These are phyloP conservation scores for Coniella lustricola DNA, from an alignment of 2,329 filamentous ascomycete species.

Conservation along the genomic window DNA sequence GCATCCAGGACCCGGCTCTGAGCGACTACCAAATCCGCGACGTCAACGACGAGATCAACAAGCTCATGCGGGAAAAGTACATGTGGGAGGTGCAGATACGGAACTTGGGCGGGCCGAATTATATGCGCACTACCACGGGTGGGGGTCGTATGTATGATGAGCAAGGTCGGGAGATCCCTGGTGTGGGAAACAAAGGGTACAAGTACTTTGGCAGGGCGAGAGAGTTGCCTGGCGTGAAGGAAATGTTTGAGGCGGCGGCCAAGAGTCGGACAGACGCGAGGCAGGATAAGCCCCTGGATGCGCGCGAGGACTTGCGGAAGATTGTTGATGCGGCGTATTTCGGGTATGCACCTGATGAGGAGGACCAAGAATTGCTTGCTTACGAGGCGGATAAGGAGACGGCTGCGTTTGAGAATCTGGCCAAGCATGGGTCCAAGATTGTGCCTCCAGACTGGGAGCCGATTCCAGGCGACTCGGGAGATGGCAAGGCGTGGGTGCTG, in stretches of 20 bases:
- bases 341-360: conserved; percentile 87
- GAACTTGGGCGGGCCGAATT: conserved; percentile 93
- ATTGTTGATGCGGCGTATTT: conserved; percentile 93
- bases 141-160: conserved; percentile 63
- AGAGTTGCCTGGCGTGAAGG: conserved; percentile 91
- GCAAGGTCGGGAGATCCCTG: conserved; percentile 62
- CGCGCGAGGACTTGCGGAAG: conserved; percentile 61
- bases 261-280: conserved; percentile 40
- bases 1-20: conserved; percentile 87
- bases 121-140: conserved; percentile 59
- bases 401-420: conserved; percentile 66
- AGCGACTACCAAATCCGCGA: conserved; percentile 96
- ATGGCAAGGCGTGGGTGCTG: conserved; percentile 74
- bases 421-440: conserved; percentile 38
- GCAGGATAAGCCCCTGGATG: conserved; percentile 55
- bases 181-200: conserved; percentile 81
- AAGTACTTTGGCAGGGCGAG: conserved; percentile 86
- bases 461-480: conserved; percentile 78
- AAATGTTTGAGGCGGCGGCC: conserved; percentile 79
- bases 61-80: conserved; percentile 97
- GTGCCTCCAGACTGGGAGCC: conserved; percentile 70
- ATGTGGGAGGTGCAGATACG: conserved; percentile 98
- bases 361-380: conserved; percentile 70
- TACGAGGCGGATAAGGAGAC: conserved; percentile 82
- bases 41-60: conserved; percentile 98